phyloP scores from a whole-genome alignment of 75 land plant species.

The Cupressus sempervirens region DNA sequence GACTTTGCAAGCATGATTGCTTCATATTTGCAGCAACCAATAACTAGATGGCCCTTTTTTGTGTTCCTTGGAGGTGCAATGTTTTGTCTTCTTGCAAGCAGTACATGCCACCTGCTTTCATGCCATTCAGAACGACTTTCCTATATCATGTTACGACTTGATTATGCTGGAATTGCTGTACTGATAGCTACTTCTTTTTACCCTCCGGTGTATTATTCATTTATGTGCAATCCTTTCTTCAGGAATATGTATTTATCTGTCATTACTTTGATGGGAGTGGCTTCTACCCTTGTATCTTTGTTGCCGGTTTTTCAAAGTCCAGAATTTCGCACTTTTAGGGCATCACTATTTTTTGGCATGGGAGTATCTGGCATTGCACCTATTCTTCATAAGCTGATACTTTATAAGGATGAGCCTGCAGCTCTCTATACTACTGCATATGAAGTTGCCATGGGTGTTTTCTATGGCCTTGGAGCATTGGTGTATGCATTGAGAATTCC shows the following conservation, averaged over 20 bases:
- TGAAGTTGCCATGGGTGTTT: constrained; percentile 74
- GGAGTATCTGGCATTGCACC: constrained; percentile 83
- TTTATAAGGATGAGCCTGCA: constrained; percentile 62
- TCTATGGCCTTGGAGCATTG: constrained; percentile 84
- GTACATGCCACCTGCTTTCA: constrained; percentile 78
- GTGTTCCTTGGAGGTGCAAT: constrained; percentile 90
- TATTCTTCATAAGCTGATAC: constrained; percentile 71
- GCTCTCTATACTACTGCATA: constrained; percentile 68
- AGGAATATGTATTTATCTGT: constrained; percentile 65
- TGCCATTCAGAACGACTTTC: constrained; percentile 73
- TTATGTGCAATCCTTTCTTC: constrained; percentile 85
- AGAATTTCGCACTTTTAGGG: constrained; percentile 66
- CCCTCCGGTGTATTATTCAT: constrained; percentile 95
- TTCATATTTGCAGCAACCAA: constrained; percentile 51
- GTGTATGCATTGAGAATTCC: constrained; percentile 90
- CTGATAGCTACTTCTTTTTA: constrained; percentile 91
- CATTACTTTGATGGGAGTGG: constrained; percentile 72
- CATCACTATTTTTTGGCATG: constrained; percentile 72
- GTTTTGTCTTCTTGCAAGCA: constrained; percentile 94
- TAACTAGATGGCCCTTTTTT: constrained; percentile 89
- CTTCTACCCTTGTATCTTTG: constrained; percentile 54
- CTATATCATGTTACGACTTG: constrained; percentile 81
- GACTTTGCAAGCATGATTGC: constrained; percentile 59
- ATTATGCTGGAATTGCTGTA: constrained; percentile 86
- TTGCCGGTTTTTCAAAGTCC: constrained; percentile 81